Conservation (phyloP, 495 filamentous ascomycete species). For the Tuber indicum region DNA sequence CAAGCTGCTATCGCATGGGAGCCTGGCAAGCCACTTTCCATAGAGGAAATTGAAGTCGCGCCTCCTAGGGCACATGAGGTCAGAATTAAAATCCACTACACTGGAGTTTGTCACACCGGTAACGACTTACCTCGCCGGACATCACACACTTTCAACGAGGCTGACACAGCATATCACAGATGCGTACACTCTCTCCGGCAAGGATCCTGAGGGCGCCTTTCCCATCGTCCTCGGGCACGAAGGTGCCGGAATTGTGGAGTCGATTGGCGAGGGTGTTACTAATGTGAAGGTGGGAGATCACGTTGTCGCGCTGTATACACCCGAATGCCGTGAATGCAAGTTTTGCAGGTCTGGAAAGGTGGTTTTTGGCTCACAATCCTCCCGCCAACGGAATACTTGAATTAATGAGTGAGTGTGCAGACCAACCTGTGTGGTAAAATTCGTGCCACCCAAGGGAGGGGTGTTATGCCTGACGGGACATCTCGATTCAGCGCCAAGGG, state of each 20-base stretch:
- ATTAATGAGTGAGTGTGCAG: conserved; percentile 33
- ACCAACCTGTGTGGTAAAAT: conserved; percentile 99
- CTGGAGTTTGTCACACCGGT: conserved; percentile 98
- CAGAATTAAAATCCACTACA: conserved; percentile 92
- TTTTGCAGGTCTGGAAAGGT: conserved; percentile 95
- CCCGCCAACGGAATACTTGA: conserved; percentile 1
- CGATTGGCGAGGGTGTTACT: conserved; percentile 90
- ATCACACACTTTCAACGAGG: conserved; percentile 28
- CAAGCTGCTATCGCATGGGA: conserved; percentile 95
- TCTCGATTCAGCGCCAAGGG: conserved; percentile 91
- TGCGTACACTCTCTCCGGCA: conserved; percentile 96
- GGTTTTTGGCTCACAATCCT: background rate
- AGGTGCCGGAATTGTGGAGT: conserved; percentile 94
- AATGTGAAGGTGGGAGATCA: conserved; percentile 87
- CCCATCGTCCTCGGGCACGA: conserved; percentile 94
- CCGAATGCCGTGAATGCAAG: conserved; percentile 96
- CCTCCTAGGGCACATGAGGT: conserved; percentile 94
- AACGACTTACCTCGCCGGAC: conserved; percentile 26
- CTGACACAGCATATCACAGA: conserved; percentile 48
- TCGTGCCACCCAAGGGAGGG: conserved; percentile 87
- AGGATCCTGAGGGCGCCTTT: conserved; percentile 97
- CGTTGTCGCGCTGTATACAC: conserved; percentile 85
- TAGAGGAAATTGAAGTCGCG: conserved; percentile 87
- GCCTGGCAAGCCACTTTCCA: conserved; percentile 75
- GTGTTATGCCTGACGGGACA: conserved; percentile 97